These are phyloP conservation scores for Decorospora gaudefroyi DNA, from an alignment of 2,329 filamentous ascomycete genomes.

Conservation along the genomic window DNA sequence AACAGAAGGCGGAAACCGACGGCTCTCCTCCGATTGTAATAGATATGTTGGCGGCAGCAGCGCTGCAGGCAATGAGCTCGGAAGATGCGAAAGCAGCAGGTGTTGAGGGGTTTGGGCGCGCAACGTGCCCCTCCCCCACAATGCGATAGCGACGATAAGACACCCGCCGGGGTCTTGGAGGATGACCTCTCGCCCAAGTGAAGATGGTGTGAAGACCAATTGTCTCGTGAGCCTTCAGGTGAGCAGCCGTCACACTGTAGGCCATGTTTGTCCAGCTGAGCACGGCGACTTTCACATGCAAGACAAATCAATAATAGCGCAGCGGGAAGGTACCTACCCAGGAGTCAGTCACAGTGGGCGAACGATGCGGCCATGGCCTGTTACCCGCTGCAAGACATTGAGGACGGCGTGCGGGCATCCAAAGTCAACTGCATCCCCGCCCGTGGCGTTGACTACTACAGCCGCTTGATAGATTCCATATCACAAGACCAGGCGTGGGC, in stretches of 20 bases:
- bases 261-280: slow-evolving; percentile 34
- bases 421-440: no score
- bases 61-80: slow-evolving; percentile 13
- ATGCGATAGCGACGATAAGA: slow-evolving; percentile 36
- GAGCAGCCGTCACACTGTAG: slow-evolving; percentile 12
- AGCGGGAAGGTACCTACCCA: slow-evolving; percentile 24
- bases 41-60: slow-evolving; percentile 15
- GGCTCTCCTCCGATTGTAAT: slow-evolving; percentile 18
- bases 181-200: slow-evolving; percentile 22
- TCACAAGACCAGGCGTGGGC: slow-evolving; percentile 39
- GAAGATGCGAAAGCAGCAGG: neutral
- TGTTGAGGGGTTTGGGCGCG: slow-evolving; percentile 15
- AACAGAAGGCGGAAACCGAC: slow-evolving; percentile 22
- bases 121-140: slow-evolving; percentile 22
- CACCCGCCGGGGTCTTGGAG: slow-evolving; percentile 12
- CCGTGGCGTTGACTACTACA: slow-evolving; percentile 30
- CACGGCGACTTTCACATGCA: slow-evolving; percentile 39
- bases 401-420: no score
- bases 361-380: slow-evolving; percentile 29
- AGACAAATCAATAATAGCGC: slow-evolving; percentile 24
- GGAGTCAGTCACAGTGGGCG: slow-evolving; percentile 19
- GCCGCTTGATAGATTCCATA: slow-evolving; percentile 24
- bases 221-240: slow-evolving; percentile 35
- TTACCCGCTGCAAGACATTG: slow-evolving; percentile 41
- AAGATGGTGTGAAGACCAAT: slow-evolving; percentile 35